These are phyloP conservation scores for Fraxinus nigra DNA, from an alignment of 305 asterid genomes.

Conservation along the genomic window DNA sequence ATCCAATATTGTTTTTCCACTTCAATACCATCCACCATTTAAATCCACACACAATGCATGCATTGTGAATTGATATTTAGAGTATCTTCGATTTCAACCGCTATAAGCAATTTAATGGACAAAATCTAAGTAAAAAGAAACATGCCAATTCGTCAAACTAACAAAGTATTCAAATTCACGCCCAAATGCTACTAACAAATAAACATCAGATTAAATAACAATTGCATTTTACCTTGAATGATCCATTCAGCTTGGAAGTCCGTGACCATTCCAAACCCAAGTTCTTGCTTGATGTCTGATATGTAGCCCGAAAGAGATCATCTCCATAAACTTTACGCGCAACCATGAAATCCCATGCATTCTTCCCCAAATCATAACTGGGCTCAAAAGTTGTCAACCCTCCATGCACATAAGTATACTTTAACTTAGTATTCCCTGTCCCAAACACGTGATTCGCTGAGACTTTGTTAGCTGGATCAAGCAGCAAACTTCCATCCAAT, in stretches of 20 bases:
- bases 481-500: slow-evolving; percentile 65
- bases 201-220: background rate
- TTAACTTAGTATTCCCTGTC: slow-evolving; percentile 57
- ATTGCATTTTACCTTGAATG: slow-evolving; percentile 62
- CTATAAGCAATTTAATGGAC: background rate
- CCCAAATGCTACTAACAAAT: slow-evolving; percentile 15
- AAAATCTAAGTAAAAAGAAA: background rate
- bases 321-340: slow-evolving; percentile 58
- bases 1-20: background rate
- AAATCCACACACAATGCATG: background rate
- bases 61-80: background rate
- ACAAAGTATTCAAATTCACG: slow-evolving; percentile 14
- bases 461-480: slow-evolving; percentile 77
- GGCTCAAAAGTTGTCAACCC: slow-evolving; percentile 75
- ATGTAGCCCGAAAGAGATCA: slow-evolving; percentile 66
- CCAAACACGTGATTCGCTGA: slow-evolving; percentile 78
- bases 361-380: slow-evolving; percentile 65
- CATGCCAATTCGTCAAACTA: background rate
- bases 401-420: slow-evolving; percentile 70
- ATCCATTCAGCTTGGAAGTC: slow-evolving; percentile 58
- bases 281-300: slow-evolving; percentile 67
- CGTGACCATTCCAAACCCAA: slow-evolving; percentile 87
- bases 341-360: slow-evolving; percentile 78
- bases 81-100: background rate
- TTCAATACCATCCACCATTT: background rate